Evolutionary conservation across 345 rosid species (phyloP), one percentile per base, ranked within the genome.

Genomic region (Pistacia atlantica): DNA sequence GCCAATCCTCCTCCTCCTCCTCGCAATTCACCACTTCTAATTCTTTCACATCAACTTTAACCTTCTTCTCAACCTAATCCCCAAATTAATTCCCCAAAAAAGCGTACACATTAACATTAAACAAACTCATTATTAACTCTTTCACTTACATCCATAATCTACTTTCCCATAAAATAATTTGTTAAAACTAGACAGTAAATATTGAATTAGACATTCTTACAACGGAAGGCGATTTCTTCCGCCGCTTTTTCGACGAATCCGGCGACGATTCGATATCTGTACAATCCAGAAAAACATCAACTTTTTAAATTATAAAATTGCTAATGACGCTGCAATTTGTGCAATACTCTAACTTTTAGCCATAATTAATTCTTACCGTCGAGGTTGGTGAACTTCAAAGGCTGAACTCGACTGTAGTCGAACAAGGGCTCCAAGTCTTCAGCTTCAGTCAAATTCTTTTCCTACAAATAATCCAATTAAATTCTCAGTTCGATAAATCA

Each of bases 341-440:
- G 22, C 5, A 48, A 12, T 16, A 31, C 33, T 31, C 33, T 31
- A 31, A 31, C 33, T 31, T 31, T 31, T 31, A 31, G 33, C 33
- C 33, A 31, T 31, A 52, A 2, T 14, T 68, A 58, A 38, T 56
- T 66, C 58, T 81, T 63, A 88, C 92, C 95, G 25, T 89, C 94
- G 35, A 90, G 64, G 73, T 42, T 72, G 59, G 88, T 71, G 68
- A 90, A 46, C 79, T 80, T 75, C 54, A 45, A 3, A 1, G 91
- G 97, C 85, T 90, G 93, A 72, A 92, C 97, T 18, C 97, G 93
- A 62, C 42, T 78, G 78, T 92, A 92, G 80, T 90, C 91, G 76
- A 92, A 92, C 74, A 92, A 83, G 16, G 93, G 90, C 61, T 90
- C 95, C n/a, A 92, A 80, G 52, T 92, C 95, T n/a, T 92, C 94